phyloP scores from a whole-genome alignment of 768 basidiomycete genomes.

The Calocera cornea region DNA sequence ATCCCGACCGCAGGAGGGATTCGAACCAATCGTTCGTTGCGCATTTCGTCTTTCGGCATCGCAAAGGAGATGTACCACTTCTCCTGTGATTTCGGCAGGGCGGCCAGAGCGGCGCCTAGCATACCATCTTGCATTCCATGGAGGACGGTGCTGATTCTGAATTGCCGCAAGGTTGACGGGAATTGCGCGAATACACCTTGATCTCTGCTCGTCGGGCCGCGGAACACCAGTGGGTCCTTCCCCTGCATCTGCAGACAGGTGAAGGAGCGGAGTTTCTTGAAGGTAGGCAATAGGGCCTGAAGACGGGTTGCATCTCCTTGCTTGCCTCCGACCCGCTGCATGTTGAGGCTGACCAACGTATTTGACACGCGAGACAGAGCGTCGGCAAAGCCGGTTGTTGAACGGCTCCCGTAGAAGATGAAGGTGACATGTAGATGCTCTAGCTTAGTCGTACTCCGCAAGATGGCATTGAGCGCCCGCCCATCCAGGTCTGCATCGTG shows the following conservation, averaged over 20 bases:
- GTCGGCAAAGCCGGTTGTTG: neutral
- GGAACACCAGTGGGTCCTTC: neutral
- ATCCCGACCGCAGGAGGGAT: neutral
- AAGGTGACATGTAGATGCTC: neutral
- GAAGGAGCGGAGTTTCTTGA: neutral
- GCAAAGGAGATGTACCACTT: neutral
- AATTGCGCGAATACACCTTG: neutral
- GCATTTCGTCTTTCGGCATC: neutral
- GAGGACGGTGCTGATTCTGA: neutral
- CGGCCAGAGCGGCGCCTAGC: neutral
- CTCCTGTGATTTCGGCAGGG: neutral
- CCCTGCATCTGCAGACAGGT: neutral
- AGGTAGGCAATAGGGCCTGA: neutral
- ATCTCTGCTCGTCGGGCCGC: neutral
- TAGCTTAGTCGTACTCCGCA: neutral
- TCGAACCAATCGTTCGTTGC: neutral
- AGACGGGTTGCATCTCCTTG: neutral
- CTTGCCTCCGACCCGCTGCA: neutral
- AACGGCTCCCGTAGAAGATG: neutral
- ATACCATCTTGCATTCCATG: neutral
- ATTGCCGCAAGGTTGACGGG: neutral
- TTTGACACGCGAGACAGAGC: neutral
- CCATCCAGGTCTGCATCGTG: neutral
- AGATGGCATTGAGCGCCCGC: neutral
- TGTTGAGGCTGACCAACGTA: neutral